A percentile compares a stretch with the other conserved stretches of the same genome.
Conservation (phyloP, 176 grass and related monocot species). For the Raddia guianensis region DNA sequence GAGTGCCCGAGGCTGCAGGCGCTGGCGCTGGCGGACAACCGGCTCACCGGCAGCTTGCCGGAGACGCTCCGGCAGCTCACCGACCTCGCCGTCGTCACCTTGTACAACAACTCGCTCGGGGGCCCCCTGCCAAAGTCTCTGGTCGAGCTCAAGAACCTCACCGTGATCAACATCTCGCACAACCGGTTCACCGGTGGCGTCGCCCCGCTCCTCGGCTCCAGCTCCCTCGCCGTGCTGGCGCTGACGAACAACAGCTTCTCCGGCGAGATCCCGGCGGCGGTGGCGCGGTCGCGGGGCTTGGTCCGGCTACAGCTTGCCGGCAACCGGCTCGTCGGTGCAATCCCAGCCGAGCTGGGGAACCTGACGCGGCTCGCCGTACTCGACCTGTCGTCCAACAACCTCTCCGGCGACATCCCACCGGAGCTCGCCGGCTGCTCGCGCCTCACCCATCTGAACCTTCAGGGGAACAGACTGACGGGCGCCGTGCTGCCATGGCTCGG, state of each 20-base stretch:
- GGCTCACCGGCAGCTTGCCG: slow-evolving; percentile 65
- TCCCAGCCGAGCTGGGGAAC: slow-evolving; percentile 60
- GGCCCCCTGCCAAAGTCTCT: slow-evolving; percentile 69
- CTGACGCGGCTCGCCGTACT: slow-evolving; percentile 64
- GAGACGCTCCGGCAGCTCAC: slow-evolving; percentile 56
- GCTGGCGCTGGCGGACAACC: slow-evolving; percentile 82
- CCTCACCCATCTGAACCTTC: slow-evolving; percentile 77
- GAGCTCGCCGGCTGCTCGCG: slow-evolving; percentile 61
- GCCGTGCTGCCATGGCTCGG: slow-evolving; percentile 70
- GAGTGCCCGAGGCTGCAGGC: slow-evolving; percentile 70
- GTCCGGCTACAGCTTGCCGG: slow-evolving; percentile 63
- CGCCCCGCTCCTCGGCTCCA: slow-evolving; percentile 72
- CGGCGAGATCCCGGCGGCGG: slow-evolving; percentile 52
- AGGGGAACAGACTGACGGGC: slow-evolving; percentile 66
- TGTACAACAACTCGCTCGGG: slow-evolving; percentile 91
- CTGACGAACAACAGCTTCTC: slow-evolving; percentile 84
- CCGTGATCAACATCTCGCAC: slow-evolving; percentile 85
- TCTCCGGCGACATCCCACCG: slow-evolving; percentile 55
- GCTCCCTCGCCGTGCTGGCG: slow-evolving; percentile 56
- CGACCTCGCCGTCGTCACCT: slow-evolving; percentile 66
- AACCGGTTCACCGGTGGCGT: slow-evolving; percentile 75
- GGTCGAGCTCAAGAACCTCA: slow-evolving; percentile 63
- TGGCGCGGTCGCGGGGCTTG: slow-evolving; percentile 56
- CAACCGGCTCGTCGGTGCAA: slow-evolving; percentile 58
- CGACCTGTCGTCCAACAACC: slow-evolving; percentile 70